phyloP scores from a whole-genome alignment of 73 alveolate species.

The Paramecium biaurelia region DNA sequence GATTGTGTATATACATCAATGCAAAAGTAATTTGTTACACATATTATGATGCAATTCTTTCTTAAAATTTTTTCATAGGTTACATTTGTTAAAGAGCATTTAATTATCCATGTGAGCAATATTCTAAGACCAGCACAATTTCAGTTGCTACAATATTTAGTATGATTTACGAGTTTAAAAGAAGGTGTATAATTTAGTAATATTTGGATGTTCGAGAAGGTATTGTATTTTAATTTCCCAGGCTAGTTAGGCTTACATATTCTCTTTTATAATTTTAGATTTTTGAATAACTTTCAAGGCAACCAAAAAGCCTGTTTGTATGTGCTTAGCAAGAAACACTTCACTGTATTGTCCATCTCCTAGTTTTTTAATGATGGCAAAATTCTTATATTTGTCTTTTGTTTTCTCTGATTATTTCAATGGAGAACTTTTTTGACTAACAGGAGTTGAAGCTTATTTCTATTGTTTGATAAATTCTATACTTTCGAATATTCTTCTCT shows the following conservation, averaged over 20 bases:
- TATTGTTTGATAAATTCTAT: neutral
- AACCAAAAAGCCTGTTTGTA: slow-evolving; percentile 42
- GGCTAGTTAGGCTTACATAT: slow-evolving; percentile 12
- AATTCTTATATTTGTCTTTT: neutral
- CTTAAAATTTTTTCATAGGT: slow-evolving; percentile 11
- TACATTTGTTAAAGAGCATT: neutral
- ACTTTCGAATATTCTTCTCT: neutral
- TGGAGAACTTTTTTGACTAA: neutral
- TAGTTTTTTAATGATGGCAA: neutral
- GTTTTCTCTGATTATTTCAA: neutral
- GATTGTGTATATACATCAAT: slow-evolving; percentile 10
- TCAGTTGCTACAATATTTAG: neutral
- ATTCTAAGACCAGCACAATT: slow-evolving; percentile 18
- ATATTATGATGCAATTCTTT: slow-evolving; percentile 46
- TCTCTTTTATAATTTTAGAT: neutral
- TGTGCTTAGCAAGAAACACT: slow-evolving; percentile 40
- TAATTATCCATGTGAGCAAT: slow-evolving; percentile 47
- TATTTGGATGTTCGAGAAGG: slow-evolving; percentile 45
- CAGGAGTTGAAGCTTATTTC: neutral
- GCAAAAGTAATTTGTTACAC: slow-evolving; percentile 16
- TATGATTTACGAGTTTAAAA: neutral
- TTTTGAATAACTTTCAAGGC: slow-evolving; percentile 57
- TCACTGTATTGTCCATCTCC: slow-evolving; percentile 53
- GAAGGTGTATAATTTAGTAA: neutral
- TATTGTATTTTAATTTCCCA: slow-evolving; percentile 45